phyloP scores from a whole-genome alignment of 257 asterid genomes.

The Solanum arcanum region DNA sequence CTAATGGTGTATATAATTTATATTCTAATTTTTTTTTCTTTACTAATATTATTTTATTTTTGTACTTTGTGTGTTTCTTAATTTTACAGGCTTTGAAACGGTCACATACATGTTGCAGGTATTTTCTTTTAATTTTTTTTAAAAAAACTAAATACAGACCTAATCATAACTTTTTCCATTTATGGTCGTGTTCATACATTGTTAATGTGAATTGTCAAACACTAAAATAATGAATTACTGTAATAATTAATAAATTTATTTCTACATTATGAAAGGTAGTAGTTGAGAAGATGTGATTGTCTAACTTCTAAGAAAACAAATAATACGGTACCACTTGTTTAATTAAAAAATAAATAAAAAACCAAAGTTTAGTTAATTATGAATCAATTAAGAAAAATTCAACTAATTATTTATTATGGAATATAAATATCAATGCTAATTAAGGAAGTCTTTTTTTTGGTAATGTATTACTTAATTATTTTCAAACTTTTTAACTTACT shows the following conservation, averaged over 20 bases:
- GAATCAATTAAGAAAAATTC: neutral
- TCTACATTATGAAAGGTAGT: neutral
- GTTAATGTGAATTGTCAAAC: neutral
- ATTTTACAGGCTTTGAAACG: constrained; percentile 73
- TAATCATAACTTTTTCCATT: neutral
- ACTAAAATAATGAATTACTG: neutral
- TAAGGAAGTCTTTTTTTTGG: neutral
- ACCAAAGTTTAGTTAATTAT: neutral
- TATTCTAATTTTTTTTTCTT: neutral
- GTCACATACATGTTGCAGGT: constrained; percentile 96
- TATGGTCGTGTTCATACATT: neutral
- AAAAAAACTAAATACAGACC: neutral
- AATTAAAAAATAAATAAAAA: neutral
- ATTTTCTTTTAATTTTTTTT: neutral
- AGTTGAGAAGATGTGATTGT: constrained; percentile 7
- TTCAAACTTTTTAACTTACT: neutral
- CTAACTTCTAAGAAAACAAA: constrained; percentile 13
- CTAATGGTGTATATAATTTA: neutral
- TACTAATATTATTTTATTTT: neutral
- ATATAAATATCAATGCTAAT: neutral
- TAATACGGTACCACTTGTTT: neutral
- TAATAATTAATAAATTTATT: neutral
- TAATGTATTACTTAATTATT: neutral
- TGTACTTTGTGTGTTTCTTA: neutral
- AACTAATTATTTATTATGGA: neutral